Evolutionary conservation across 2,329 filamentous ascomycete genomes (phyloP).

Genomic region (Camillea tinctor): DNA sequence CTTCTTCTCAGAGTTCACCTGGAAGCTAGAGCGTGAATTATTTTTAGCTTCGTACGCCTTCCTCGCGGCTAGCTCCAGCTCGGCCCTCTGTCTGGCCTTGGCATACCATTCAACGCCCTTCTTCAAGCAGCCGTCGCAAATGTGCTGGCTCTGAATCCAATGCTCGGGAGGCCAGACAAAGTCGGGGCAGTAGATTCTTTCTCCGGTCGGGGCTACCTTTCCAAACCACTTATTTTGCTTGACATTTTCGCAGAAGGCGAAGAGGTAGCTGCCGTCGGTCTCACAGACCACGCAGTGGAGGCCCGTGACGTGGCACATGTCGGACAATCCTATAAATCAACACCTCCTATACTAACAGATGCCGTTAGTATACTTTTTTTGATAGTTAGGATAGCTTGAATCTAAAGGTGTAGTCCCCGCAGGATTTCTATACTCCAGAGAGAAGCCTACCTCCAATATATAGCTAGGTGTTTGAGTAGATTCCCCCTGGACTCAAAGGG

Average conservation of each 20-base stretch:
- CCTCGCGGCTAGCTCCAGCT: neutral
- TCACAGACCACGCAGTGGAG: constrained; percentile 9
- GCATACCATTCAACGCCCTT: constrained; percentile 1
- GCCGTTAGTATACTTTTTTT: neutral
- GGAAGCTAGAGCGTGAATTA: neutral
- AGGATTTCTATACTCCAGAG: too few species aligned
- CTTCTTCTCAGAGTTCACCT: too few species aligned
- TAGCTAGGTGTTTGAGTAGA: too few species aligned
- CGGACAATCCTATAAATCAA: neutral
- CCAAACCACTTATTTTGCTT: neutral
- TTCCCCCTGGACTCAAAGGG: too few species aligned
- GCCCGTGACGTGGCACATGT: constrained; percentile 8
- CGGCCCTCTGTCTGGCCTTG: neutral
- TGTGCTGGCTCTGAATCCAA: neutral
- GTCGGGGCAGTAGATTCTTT: constrained; percentile 11
- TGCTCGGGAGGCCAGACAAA: constrained; percentile 16
- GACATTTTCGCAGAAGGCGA: constrained; percentile 6
- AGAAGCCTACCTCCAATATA: too few species aligned
- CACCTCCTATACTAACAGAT: neutral
- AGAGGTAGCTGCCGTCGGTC: constrained; percentile 2
- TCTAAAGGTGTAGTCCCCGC: neutral
- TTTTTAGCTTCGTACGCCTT: neutral
- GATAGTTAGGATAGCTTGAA: neutral
- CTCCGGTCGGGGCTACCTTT: neutral
- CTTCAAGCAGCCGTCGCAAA: constrained; percentile 17